phyloP scores from a whole-genome alignment of 495 filamentous ascomycete species.

The Glutinoglossum americanum region DNA sequence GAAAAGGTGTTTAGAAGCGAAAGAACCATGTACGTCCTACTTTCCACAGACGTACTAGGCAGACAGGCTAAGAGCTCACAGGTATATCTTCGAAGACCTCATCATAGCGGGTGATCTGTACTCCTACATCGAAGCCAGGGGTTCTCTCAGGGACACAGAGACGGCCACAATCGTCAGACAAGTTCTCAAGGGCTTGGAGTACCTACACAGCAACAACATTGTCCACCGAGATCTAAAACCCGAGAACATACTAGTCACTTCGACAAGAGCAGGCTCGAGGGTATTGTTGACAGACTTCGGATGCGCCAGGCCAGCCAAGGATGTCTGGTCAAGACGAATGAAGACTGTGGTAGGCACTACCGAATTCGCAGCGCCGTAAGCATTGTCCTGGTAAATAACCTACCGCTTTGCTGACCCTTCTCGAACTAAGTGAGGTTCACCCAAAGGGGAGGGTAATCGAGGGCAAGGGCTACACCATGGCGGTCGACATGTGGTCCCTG shows the following conservation, averaged over 20 bases:
- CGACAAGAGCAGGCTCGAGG: constrained; percentile 18
- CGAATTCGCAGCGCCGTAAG: constrained; percentile 55
- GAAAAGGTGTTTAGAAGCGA: constrained; percentile 29
- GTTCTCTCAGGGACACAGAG: constrained; percentile 26
- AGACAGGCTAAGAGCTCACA: constrained; percentile 10
- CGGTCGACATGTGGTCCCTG: constrained; percentile 42
- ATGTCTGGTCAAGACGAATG: constrained; percentile 26
- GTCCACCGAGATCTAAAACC: constrained; percentile 52
- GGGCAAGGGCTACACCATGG: constrained; percentile 32
- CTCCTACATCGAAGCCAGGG: constrained; percentile 32
- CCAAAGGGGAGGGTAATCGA: constrained; percentile 13
- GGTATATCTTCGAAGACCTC: constrained; percentile 44
- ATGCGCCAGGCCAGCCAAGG: constrained; percentile 11
- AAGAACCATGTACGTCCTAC: constrained; percentile 23
- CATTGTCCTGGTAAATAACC: constrained; percentile 8
- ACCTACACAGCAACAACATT: constrained; percentile 22
- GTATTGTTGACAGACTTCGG: constrained; percentile 62
- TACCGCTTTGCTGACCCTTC: not conserved
- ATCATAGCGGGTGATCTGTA: constrained; percentile 42
- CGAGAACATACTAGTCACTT: constrained; percentile 43
- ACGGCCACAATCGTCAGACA: constrained; percentile 34
- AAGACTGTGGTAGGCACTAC: constrained; percentile 39
- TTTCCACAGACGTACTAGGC: not conserved
- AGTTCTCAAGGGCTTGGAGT: constrained; percentile 32
- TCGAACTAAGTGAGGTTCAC: constrained; percentile 8